A percentile compares a stretch with the other conserved stretches of the same genome.
Evolutionary conservation across 1,284 basidiomycete genomes (phyloP).

Genomic region (Papiliotrema flavescens): DNA sequence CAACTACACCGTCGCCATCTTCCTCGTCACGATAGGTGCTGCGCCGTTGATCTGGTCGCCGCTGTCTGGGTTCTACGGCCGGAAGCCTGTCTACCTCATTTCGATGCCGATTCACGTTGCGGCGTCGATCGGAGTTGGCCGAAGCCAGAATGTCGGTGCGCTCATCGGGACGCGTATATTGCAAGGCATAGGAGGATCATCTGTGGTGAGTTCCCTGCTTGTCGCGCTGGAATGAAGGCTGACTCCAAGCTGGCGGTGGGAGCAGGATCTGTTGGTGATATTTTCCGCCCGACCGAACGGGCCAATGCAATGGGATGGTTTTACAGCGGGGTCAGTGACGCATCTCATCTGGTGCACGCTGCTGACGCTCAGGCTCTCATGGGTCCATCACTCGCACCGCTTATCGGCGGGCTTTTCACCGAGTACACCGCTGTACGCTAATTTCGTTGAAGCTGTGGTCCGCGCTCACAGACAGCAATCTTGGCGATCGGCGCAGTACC

Average conservation of each 20-base stretch:
- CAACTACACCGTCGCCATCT: conserved; percentile 56
- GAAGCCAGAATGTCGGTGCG: conserved; percentile 52
- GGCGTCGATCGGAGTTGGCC: conserved; percentile 60
- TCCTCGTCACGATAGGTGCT: conserved; percentile 46
- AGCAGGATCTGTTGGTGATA: conserved; percentile 62
- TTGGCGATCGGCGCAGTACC: conserved; percentile 66
- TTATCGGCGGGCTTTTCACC: conserved; percentile 47
- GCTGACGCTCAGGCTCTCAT: conserved; percentile 11
- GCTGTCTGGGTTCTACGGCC: conserved; percentile 58
- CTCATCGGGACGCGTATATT: conserved; percentile 62
- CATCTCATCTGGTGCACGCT: not conserved
- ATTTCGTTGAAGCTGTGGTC: not conserved
- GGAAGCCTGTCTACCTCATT: conserved; percentile 59
- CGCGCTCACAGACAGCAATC: conserved; percentile 28
- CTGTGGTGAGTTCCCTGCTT: not conserved
- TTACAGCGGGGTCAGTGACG: conserved; percentile 53
- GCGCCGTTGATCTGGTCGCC: conserved; percentile 57
- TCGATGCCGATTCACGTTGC: conserved; percentile 61
- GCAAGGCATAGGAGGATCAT: conserved; percentile 57
- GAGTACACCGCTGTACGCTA: conserved; percentile 41
- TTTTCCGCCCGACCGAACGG: conserved; percentile 60
- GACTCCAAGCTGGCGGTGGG: conserved; percentile 53
- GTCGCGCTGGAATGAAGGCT: conserved; percentile 46
- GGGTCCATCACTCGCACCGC: conserved; percentile 45
- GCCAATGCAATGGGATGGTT: conserved; percentile 63